Percentiles rank a stretch among this genome's conserved stretches.
Evolutionary conservation across 2,329 filamentous ascomycete genomes (phyloP).

Genomic region (Onygena corvina): DNA sequence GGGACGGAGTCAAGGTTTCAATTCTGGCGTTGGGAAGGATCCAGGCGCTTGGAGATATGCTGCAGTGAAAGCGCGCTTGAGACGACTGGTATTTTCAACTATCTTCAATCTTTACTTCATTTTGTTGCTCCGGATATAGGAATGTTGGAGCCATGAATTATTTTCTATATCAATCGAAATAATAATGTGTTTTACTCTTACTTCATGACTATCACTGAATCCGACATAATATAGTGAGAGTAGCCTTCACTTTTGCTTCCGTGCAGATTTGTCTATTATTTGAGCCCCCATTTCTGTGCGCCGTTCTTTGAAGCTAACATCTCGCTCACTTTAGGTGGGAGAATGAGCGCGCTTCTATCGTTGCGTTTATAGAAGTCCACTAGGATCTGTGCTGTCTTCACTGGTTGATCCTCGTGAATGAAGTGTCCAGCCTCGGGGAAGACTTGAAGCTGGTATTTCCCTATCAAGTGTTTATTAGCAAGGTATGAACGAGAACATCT

Average conservation of each 20-base stretch:
- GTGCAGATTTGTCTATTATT: constrained; percentile 15
- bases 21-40: background rate
- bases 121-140: too few relatives aligned
- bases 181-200: too few relatives aligned
- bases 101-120: too few relatives aligned
- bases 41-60: background rate
- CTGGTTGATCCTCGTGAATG: constrained; percentile 86
- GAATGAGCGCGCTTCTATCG: constrained; percentile 67
- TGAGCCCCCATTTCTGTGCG: constrained; percentile 25
- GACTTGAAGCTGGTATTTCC: constrained; percentile 91
- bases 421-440: constrained; percentile 94
- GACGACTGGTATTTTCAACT: background rate
- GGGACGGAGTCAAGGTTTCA: background rate
- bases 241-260: background rate
- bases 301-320: constrained; percentile 36
- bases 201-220: too few relatives aligned
- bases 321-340: constrained; percentile 85
- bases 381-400: constrained; percentile 72
- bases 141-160: too few relatives aligned
- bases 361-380: constrained; percentile 89
- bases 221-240: too few relatives aligned
- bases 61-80: background rate
- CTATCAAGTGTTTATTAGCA: constrained; percentile 17
- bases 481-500: background rate
- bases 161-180: too few relatives aligned